Percentiles rank a stretch among this genome's conserved stretches.
These are phyloP conservation scores for Boletus rubropictus DNA, from an alignment of 768 basidiomycete species.

Conservation along the genomic window DNA sequence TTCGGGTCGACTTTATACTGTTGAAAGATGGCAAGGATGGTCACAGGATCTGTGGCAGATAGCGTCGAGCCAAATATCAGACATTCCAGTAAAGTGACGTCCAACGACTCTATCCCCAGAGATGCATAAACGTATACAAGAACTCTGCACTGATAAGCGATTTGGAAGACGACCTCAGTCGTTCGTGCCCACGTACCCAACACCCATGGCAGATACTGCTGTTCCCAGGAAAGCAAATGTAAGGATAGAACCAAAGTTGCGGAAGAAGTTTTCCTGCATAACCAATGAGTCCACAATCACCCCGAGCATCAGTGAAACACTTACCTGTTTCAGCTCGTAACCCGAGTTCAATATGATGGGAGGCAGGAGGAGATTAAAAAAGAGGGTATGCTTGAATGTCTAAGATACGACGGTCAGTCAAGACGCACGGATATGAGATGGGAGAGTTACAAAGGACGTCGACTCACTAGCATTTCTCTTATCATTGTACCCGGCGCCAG, in stretches of 20 bases:
- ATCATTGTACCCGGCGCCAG: conserved; percentile 92
- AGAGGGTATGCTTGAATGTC: conserved; percentile 95
- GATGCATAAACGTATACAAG: conserved; percentile 94
- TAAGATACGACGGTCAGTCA: conserved; percentile 30
- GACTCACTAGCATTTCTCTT: conserved; percentile 91
- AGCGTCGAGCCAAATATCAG: conserved; percentile 94
- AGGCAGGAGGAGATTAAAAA: conserved; percentile 96
- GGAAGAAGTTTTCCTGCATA: conserved; percentile 91
- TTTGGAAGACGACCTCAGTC: background rate
- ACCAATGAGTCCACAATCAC: background rate
- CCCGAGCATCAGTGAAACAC: conserved; percentile 14
- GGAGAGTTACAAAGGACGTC: background rate
- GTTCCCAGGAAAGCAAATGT: conserved; percentile 93
- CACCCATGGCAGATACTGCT: conserved; percentile 91
- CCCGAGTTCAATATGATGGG: conserved; percentile 98
- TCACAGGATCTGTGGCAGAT: conserved; percentile 96
- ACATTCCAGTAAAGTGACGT: conserved; percentile 85
- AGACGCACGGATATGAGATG: background rate
- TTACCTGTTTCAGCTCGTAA: conserved; percentile 92
- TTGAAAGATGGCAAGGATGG: conserved; percentile 96
- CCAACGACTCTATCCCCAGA: conserved; percentile 84
- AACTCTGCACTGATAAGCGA: conserved; percentile 60
- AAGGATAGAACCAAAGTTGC: conserved; percentile 95
- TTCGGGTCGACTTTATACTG: conserved; percentile 99
- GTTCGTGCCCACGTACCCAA: conserved; percentile 61